phyloP scores from a whole-genome alignment of 164 flowering plant genomes.

The Euptelea pleiosperma region DNA sequence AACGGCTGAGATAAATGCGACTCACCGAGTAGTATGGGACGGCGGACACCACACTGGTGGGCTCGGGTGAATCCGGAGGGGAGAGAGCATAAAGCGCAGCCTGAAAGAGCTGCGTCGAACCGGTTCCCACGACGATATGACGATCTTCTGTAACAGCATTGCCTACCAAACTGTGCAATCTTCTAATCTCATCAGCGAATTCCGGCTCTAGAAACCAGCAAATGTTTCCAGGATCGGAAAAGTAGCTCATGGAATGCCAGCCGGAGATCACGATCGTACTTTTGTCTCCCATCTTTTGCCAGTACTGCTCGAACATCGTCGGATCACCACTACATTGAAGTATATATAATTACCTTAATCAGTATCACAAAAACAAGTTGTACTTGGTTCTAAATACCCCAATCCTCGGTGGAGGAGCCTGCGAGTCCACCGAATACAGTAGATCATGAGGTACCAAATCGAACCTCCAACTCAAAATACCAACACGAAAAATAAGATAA shows the following conservation, averaged over 20 bases:
- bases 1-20: too few species aligned
- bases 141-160: slow-evolving; percentile 65
- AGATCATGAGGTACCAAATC: neutral
- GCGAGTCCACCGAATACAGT: too few species aligned
- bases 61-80: slow-evolving; percentile 35
- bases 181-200: slow-evolving; percentile 42
- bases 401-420: too few species aligned
- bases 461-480: neutral
- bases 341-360: too few species aligned
- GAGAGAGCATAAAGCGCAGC: slow-evolving; percentile 76
- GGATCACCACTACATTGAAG: slow-evolving; percentile 85
- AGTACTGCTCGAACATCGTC: slow-evolving; percentile 72
- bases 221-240: slow-evolving; percentile 48
- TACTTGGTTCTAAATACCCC: too few species aligned
- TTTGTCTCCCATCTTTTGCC: slow-evolving; percentile 60
- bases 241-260: slow-evolving; percentile 73
- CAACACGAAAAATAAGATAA: too few species aligned
- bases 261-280: slow-evolving; percentile 53
- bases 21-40: slow-evolving; percentile 85
- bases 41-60: slow-evolving; percentile 66
- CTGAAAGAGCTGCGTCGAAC: slow-evolving; percentile 76
- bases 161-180: slow-evolving; percentile 64
- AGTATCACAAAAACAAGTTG: too few species aligned
- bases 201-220: slow-evolving; percentile 91
- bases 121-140: slow-evolving; percentile 78